Evolutionary conservation across 2,329 filamentous ascomycete genomes (phyloP), one percentile per base, ranked within the genome.

Genomic region (Penicillium sp.): DNA sequence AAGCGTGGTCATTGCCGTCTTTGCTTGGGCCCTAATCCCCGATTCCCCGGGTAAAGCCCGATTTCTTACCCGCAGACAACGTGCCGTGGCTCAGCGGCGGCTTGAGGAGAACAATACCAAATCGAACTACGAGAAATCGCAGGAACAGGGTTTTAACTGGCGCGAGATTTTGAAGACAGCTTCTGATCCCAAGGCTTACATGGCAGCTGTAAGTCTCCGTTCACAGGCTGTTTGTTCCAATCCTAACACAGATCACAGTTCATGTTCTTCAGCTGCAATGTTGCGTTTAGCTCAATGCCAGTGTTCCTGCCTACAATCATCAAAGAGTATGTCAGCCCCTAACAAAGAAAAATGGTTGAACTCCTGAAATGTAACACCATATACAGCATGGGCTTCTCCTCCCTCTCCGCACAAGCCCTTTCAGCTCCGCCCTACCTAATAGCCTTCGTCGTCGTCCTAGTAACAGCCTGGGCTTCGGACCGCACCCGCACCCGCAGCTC

Each of bases 181-280:
- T 29, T 65, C 69, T 45, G 89, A 92, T 73, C 88, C 89, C 0
- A 87, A 87, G 63, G 85, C 85, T 56, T 93, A 91, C 77, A 80
- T 93, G 43, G 90, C 90, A 4, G 88, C 91, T 1, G 78, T 80
- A 59, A 67, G 79, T 71, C 6, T 31, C 2, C 4, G 3, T 44
- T 16, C n/a, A 23, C 19, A 27, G n/a, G 23, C 29, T 27, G 19
- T 23, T n/a, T n/a, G 53, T 25, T 39, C 3, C 16, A n/a, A 21
- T 9, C 19, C 39, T 21, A 10, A 42, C 39, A 23, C 37, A 6
- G 11, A 23, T 23, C 19, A 42, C 45, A 48, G 75, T 75, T 85
- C 65, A 96, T 96, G 85, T 91, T 96, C 80, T 92, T 96, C 79
- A 86, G 88, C 73, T 87, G 89, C 69, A 96, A 96, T 75, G 89